These are phyloP conservation scores for Saccharomycopsis oosterbeekiorum DNA, from an alignment of 805 yeast species.

Conservation along the genomic window DNA sequence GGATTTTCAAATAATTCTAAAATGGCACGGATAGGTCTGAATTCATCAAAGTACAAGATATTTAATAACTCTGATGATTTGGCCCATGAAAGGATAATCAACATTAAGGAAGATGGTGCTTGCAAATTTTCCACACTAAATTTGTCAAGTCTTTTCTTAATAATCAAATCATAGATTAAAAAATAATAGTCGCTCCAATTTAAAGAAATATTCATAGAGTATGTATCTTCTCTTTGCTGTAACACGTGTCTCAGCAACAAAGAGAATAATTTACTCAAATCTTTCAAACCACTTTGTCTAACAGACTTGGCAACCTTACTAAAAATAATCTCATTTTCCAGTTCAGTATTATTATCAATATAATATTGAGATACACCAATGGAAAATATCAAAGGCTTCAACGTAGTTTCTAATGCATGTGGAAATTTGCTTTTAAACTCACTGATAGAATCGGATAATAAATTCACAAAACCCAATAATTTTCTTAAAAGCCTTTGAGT, in stretches of 20 bases:
- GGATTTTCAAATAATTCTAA: slow-evolving; percentile 42
- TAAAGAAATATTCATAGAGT: slow-evolving; percentile 19
- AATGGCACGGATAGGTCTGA: slow-evolving; percentile 44
- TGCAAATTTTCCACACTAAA: slow-evolving; percentile 76
- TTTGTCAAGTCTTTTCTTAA: slow-evolving; percentile 53
- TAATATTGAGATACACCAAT: slow-evolving; percentile 43
- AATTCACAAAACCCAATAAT: slow-evolving; percentile 54
- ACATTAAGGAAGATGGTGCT: slow-evolving; percentile 71
- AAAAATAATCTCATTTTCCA: slow-evolving; percentile 21
- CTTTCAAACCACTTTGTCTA: slow-evolving; percentile 59
- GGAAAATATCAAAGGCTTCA: slow-evolving; percentile 49
- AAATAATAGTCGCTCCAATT: slow-evolving; percentile 49
- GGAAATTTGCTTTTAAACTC: slow-evolving; percentile 51
- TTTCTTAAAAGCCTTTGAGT: slow-evolving; percentile 34
- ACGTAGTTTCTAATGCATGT: slow-evolving; percentile 37
- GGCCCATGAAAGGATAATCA: slow-evolving; percentile 53
- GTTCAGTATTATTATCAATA: slow-evolving; percentile 23
- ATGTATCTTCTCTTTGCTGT: neutral
- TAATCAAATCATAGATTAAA: slow-evolving; percentile 41
- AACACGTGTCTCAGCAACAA: slow-evolving; percentile 20
- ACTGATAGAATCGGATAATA: slow-evolving; percentile 44
- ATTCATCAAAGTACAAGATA: slow-evolving; percentile 47
- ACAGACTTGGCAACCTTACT: slow-evolving; percentile 45
- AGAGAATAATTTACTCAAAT: slow-evolving; percentile 47
- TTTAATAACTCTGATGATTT: slow-evolving; percentile 34